Evolutionary conservation across 768 basidiomycete species (phyloP), one percentile per base, ranked within the genome.

Genomic region (Rhizopogon salebrosus): DNA sequence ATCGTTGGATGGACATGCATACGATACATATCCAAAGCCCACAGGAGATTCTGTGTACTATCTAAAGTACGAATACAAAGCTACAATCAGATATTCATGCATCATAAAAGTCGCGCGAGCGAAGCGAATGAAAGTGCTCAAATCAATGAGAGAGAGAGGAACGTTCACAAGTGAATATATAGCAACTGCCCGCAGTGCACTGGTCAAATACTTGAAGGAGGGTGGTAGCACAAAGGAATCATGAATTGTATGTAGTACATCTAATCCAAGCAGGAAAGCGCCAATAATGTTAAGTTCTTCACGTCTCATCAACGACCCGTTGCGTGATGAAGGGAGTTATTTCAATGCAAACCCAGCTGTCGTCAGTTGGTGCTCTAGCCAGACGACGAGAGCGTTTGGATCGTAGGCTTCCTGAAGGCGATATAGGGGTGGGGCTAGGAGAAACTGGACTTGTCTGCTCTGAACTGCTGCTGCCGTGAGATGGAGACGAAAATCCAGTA

Each of bases 281-380:
- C 23, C 43, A 31, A 45, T 26, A 20, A 20, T 22, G 8, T 9
- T 9, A 34, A 46, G 31, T 23, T 34, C 24, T 8, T 46, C 20
- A 46, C 45, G 10, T 23, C 29, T 45, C 43, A 29, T 34, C 29
- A 7, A 34, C 45, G 16, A 46, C 55, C 18, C 42, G 63, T 42
- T 65, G 57, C 37, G 46, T 41, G 27, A 68, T 60, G 42, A 53
- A 14, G 3, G 67, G 64, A 6, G 56, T 63, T 24, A 70, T 48
- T 4, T 70, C 67, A 51, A 68, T 57, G 38, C 56, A 63, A 18
- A 68, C 62, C 67, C 69, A 68, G 9, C 65, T 69, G 62, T 67
- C 29, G 55, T 57, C 26, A 36, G 54, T 57, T 3, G 54, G 16
- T 36, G 36, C 53, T 23, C 53, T 62, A n/a, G 20, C 18, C 18